Evolutionary conservation across 1,284 basidiomycete genomes (phyloP).

Genomic region (Stereum hirsutum): DNA sequence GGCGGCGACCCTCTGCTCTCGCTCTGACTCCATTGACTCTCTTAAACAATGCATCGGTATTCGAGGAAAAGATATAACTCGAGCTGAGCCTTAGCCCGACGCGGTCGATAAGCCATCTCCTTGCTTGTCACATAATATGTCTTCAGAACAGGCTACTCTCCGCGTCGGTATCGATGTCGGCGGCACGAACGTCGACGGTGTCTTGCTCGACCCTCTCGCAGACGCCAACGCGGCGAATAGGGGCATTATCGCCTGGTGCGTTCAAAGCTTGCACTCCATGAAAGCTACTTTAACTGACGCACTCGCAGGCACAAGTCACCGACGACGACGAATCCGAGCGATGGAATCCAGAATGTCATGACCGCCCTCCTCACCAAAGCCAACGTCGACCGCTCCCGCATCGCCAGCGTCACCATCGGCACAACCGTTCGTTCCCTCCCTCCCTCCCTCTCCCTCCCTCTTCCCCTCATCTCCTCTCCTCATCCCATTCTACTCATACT

Average conservation of each 20-base stretch:
- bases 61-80: too few species aligned
- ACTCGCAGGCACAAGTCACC: constrained; percentile 31
- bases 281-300: not conserved
- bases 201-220: constrained; percentile 35
- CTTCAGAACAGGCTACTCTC: not conserved
- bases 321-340: constrained; percentile 42
- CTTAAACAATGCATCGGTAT: too few species aligned
- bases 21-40: too few species aligned
- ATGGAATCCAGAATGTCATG: constrained; percentile 39
- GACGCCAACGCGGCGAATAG: constrained; percentile 22
- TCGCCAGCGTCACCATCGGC: constrained; percentile 37
- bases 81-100: too few species aligned
- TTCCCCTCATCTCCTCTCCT: too few species aligned
- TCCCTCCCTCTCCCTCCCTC: not conserved
- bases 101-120: too few species aligned
- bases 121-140: too few species aligned
- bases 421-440: constrained; percentile 30
- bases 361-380: constrained; percentile 27
- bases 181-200: constrained; percentile 44
- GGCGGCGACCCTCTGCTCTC: too few species aligned
- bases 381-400: constrained; percentile 21
- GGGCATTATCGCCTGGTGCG: constrained; percentile 31
- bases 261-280: not conserved
- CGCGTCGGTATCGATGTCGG: constrained; percentile 41
- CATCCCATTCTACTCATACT: not conserved